Evolutionary conservation across 75 land plant species (phyloP).

Genomic region (Larix kaempferi): DNA sequence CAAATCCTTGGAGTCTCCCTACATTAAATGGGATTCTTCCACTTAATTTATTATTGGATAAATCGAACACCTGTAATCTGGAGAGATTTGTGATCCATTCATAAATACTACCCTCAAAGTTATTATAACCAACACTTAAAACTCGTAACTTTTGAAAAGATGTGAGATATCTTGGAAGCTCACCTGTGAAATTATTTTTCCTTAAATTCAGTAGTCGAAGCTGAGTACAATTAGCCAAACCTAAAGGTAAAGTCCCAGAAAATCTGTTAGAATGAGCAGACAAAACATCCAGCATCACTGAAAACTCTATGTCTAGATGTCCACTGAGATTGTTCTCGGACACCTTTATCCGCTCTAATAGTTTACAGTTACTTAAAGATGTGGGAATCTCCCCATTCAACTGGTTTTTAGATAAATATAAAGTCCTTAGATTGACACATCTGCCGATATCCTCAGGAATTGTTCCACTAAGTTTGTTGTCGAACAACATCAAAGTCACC

Average conservation of each 20-base stretch:
- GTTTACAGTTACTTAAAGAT: not conserved
- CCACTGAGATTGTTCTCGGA: not conserved
- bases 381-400: slow-evolving; percentile 14
- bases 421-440: slow-evolving; percentile 5
- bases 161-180: not conserved
- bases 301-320: not conserved
- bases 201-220: slow-evolving; percentile 9
- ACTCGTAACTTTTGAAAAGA: not conserved
- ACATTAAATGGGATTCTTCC: slow-evolving; percentile 23
- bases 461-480: slow-evolving; percentile 16
- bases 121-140: slow-evolving; percentile 5
- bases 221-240: not conserved
- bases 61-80: too few relatives aligned
- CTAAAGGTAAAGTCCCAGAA: not conserved
- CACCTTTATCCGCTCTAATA: not conserved
- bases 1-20: slow-evolving; percentile 11
- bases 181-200: slow-evolving; percentile 12
- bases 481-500: slow-evolving; percentile 12
- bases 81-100: not conserved
- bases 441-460: slow-evolving; percentile 11
- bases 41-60: too few relatives aligned
- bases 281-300: not conserved
- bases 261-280: not conserved
- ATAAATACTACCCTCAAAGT: slow-evolving; percentile 9
- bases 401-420: not conserved